These are phyloP conservation scores for Orbilia blumenaviensis DNA, from an alignment of 2,329 filamentous ascomycete species.

Conservation along the genomic window DNA sequence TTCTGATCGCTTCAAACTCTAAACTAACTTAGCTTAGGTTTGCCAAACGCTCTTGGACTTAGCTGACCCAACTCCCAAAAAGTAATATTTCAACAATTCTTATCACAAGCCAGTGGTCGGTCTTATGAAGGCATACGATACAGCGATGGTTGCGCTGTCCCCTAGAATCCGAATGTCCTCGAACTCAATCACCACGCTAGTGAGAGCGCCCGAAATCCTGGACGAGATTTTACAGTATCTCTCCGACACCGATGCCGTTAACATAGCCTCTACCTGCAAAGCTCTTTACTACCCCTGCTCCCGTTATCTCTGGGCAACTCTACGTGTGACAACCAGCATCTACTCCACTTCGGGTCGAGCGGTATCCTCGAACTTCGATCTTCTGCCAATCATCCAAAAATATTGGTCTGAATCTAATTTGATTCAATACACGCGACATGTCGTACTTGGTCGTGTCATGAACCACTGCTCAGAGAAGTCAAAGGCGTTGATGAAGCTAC, in stretches of 20 bases:
- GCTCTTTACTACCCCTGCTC: not conserved
- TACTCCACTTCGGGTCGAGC: not conserved
- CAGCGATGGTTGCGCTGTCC: not conserved
- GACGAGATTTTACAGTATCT: not conserved
- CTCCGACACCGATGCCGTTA: not conserved
- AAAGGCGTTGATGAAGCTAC: not conserved
- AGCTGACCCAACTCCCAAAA: too few species aligned
- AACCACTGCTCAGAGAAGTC: not conserved
- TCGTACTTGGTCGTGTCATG: not conserved
- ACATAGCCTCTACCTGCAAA: not conserved
- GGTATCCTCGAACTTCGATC: not conserved
- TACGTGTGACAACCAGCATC: not conserved
- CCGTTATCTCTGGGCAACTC: not conserved
- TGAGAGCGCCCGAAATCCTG: not conserved
- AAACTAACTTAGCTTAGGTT: too few species aligned
- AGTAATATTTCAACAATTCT: too few species aligned
- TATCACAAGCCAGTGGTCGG: too few species aligned
- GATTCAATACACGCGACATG: slow-evolving; percentile 1
- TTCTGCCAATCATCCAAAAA: not conserved
- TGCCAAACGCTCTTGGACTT: too few species aligned
- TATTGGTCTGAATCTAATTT: not conserved
- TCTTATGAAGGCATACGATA: not conserved
- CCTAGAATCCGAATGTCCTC: not conserved
- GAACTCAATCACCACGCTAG: not conserved
- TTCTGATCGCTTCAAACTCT: too few species aligned